Evolutionary conservation across 306 rosid species (phyloP).

Genomic region (Malus orientalis): DNA sequence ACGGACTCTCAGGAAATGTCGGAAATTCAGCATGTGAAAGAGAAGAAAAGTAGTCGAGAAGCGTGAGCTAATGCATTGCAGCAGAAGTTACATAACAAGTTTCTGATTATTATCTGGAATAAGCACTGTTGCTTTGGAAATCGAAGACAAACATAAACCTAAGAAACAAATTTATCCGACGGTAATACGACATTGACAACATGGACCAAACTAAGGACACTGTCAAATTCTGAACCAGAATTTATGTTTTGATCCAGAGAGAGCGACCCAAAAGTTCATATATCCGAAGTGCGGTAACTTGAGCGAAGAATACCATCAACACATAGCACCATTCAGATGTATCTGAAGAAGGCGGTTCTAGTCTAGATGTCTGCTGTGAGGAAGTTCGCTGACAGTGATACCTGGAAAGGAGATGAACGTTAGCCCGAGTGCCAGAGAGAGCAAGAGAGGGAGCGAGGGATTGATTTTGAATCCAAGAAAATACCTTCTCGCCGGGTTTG

Average conservation of each 20-base stretch:
- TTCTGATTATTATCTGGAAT: neutral
- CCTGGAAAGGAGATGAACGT: conserved; percentile 33
- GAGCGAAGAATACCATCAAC: neutral
- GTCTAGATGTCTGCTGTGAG: conserved; percentile 75
- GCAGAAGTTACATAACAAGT: neutral
- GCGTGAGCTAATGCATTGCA: neutral
- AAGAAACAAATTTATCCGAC: neutral
- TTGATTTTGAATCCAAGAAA: neutral
- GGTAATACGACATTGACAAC: neutral
- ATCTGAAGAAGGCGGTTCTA: neutral
- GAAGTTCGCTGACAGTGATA: conserved; percentile 50
- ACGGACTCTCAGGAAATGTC: neutral
- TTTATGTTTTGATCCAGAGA: neutral
- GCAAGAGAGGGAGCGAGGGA: neutral
- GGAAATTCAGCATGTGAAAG: neutral
- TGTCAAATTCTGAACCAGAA: neutral
- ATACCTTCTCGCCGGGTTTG: conserved; percentile 94
- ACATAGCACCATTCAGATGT: neutral
- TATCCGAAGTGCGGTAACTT: neutral
- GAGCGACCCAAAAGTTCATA: neutral
- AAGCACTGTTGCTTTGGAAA: neutral
- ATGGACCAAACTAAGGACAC: neutral
- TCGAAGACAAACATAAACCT: neutral
- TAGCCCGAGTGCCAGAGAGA: neutral
- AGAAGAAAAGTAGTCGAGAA: neutral